Evolutionary conservation across 1,284 basidiomycete genomes (phyloP).

Genomic region (Mycosarcoma maydis): DNA sequence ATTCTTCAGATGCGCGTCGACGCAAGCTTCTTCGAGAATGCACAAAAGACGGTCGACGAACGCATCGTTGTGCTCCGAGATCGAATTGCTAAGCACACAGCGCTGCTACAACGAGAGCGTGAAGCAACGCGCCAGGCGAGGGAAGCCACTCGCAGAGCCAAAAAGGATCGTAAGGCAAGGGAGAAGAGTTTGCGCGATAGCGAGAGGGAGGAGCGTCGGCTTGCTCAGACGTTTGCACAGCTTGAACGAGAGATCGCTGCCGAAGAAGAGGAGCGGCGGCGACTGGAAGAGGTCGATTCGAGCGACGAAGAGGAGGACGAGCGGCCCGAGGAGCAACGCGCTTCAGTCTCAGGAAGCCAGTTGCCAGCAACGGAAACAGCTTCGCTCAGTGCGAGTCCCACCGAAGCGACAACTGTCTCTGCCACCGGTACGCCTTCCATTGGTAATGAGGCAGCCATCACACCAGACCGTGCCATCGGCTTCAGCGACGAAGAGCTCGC

Average conservation of each 20-base stretch:
- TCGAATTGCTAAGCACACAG: slow-evolving; percentile 33
- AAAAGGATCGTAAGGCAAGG: slow-evolving; percentile 33
- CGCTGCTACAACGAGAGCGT: slow-evolving; percentile 28
- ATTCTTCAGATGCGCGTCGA: slow-evolving; percentile 48
- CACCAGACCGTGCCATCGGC: slow-evolving; percentile 16
- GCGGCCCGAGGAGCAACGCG: too few species aligned
- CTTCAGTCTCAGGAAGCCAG: not conserved
- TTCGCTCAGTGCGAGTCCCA: slow-evolving; percentile 4
- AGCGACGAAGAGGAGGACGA: slow-evolving; percentile 19
- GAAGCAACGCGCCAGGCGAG: slow-evolving; percentile 38
- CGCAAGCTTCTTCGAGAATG: slow-evolving; percentile 45
- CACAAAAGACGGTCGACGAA: slow-evolving; percentile 47
- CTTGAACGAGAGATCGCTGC: slow-evolving; percentile 38
- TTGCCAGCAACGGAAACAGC: not conserved
- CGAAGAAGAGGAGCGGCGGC: slow-evolving; percentile 32
- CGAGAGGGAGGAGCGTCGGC: slow-evolving; percentile 27
- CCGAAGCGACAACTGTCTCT: slow-evolving; percentile 9
- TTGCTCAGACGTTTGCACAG: slow-evolving; percentile 27
- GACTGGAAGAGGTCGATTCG: slow-evolving; percentile 22
- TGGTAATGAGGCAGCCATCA: slow-evolving; percentile 2
- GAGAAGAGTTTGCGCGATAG: slow-evolving; percentile 32
- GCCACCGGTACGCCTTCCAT: slow-evolving; percentile 17
- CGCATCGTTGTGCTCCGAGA: slow-evolving; percentile 38
- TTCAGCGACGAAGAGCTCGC: slow-evolving; percentile 46
- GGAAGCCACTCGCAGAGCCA: slow-evolving; percentile 33